Evolutionary conservation across 163 green algal species (phyloP).

Genomic region (Scenedesmus sp.): DNA sequence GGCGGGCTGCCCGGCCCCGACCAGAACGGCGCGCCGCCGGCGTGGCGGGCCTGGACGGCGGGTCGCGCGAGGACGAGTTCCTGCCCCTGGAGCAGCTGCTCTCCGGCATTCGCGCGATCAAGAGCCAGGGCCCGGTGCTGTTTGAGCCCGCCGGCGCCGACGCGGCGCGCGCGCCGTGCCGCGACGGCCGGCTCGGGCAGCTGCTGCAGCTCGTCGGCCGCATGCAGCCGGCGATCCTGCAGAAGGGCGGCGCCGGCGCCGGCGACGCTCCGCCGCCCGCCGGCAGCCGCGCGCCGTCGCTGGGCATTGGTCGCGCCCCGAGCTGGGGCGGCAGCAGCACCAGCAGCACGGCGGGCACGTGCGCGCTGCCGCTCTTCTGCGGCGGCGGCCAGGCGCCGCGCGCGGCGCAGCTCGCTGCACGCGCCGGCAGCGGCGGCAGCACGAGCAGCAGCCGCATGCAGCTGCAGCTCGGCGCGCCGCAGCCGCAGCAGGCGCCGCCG

Average conservation of each 20-base stretch:
- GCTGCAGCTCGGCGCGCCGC: not conserved
- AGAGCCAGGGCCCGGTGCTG: conserved; percentile 19
- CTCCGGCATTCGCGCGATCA: conserved; percentile 23
- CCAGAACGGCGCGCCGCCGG: not conserved
- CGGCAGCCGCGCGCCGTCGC: not conserved
- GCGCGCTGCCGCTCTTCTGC: conserved; percentile 27
- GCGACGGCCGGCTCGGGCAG: not conserved
- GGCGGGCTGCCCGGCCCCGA: not conserved
- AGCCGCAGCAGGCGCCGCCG: no score
- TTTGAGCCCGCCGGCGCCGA: not conserved
- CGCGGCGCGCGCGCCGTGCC: not conserved
- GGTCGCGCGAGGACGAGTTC: conserved; percentile 1
- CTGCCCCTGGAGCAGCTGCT: conserved; percentile 25
- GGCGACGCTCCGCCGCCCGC: not conserved
- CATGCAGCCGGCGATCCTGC: not conserved
- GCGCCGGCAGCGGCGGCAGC: not conserved
- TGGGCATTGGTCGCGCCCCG: conserved; percentile 8
- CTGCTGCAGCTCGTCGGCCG: not conserved
- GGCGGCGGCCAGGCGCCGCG: no score
- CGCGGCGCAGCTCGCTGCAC: not conserved
- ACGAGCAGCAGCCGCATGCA: not conserved
- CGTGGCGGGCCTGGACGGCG: not conserved
- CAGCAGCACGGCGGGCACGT: not conserved
- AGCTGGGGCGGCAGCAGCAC: conserved; percentile 33
- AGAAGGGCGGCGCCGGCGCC: not conserved